A percentile compares a stretch with the other conserved stretches of the same genome.
Conservation (phyloP, 139 green algal species). For the Volvox africanus region DNA sequence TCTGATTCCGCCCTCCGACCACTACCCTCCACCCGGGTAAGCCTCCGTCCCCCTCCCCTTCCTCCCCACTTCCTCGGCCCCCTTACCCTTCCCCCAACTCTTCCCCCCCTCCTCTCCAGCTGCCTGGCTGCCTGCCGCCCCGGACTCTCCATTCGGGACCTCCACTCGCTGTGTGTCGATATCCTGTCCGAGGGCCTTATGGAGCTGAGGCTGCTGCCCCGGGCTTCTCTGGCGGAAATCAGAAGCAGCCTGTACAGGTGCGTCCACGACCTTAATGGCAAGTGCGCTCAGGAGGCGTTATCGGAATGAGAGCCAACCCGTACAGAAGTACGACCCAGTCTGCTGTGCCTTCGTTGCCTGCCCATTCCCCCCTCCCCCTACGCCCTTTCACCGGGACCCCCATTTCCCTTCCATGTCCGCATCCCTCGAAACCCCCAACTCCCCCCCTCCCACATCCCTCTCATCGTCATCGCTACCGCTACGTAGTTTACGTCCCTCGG, state of each 20-base stretch:
- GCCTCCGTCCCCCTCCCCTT: background rate
- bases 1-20: too few relatives aligned
- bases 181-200: conserved; percentile 58
- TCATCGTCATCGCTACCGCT: too few relatives aligned
- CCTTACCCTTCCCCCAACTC: background rate
- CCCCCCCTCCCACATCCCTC: too few relatives aligned
- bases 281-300: background rate
- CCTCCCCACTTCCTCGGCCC: background rate
- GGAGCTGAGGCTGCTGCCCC: conserved; percentile 52
- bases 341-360: too few relatives aligned
- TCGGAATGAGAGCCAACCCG: too few relatives aligned
- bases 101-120: background rate
- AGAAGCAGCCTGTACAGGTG: conserved; percentile 47
- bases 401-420: too few relatives aligned
- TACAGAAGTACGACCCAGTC: too few relatives aligned
- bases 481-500: too few relatives aligned
- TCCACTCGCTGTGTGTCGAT: conserved; percentile 50
- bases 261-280: background rate
- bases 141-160: conserved; percentile 69
- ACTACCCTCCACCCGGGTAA: too few relatives aligned
- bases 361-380: too few relatives aligned
- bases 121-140: conserved; percentile 68
- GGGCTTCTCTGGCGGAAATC: conserved; percentile 38
- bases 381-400: too few relatives aligned
- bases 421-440: too few relatives aligned